Base-by-base conservation (phyloP, 2,329 filamentous ascomycete genomes). In the Mariannaea elegans region DNA sequence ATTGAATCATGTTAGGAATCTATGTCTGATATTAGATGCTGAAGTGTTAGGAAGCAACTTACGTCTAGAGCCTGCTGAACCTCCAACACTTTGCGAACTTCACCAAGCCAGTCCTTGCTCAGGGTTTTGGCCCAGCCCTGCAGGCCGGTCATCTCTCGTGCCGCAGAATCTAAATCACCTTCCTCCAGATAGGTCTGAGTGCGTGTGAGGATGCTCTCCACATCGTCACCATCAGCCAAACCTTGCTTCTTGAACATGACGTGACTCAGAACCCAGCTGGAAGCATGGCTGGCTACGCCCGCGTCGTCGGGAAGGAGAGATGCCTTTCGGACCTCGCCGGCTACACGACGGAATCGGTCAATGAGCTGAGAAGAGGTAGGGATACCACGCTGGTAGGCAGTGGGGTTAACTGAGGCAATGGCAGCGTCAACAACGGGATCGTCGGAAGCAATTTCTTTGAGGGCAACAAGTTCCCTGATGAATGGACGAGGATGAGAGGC, bases 51-150 rank as follows among this genome's bases (percentile, higher is more conserved):
- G 56, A 48, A 31, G 14, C 46, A 65, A 85, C 89, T 88, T 78
- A 97, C 95, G 78, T 99, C 95, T 71, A 99, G 84, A 72, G 95
- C 95, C 81, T 99, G 95, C 79, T 92, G 90, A 65, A 98, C 95
- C 81, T 99, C 95, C 72, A 99, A 82, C 65, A 97, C 92, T 80
- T 93, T 91, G 75, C 95, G 88, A 63, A 93, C 91, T 82, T 99
- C 95, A 51, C 84, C 85, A 68, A 99, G 79, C 95, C 95, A 99
- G 77, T 99, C 95, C 72, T 91, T 89, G 78, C 92, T 96, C 73
- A 99, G 80, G 38, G 94, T 94, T 84, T 95, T 97, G 46, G 94
- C 94, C 95, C 95, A 99, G 23, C 95, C 95, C 62, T 90, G 86
- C 45, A 99, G 82, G 2, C 89, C 87, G 75, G 98, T 99, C 90